These are phyloP conservation scores for Zygoascus hellenicus DNA, from an alignment of 1,139 yeast species.

Conservation along the genomic window DNA sequence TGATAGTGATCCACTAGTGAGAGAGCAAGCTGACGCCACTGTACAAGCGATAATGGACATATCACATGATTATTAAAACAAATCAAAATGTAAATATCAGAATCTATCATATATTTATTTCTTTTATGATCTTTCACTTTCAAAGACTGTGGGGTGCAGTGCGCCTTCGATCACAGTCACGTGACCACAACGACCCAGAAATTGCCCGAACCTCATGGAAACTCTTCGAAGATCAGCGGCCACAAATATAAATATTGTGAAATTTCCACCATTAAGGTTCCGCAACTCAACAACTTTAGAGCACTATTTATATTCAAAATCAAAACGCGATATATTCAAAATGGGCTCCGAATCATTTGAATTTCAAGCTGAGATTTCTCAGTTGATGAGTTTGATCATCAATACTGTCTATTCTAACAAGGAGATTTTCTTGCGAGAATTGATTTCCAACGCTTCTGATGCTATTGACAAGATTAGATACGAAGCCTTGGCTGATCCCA, in stretches of 20 bases:
- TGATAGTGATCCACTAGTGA: conserved; percentile 27
- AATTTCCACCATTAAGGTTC: conserved; percentile 4
- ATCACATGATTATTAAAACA: not conserved
- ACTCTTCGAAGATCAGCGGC: conserved; percentile 7
- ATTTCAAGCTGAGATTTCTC: conserved; percentile 99
- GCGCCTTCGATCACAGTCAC: no score
- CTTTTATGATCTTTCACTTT: no score
- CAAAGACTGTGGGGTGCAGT: no score
- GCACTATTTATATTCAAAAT: conserved; percentile 1
- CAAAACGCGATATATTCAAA: conserved; percentile 3
- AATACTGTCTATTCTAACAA: conserved; percentile 99
- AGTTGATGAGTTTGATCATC: conserved; percentile 99
- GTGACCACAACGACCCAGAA: conserved; percentile 2
- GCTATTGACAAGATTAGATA: conserved; percentile 96
- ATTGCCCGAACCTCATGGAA: conserved; percentile 6
- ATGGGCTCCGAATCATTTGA: conserved; percentile 43
- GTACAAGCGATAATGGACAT: conserved; percentile 4
- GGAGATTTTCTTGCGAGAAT: conserved; percentile 98
- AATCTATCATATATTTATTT: not conserved
- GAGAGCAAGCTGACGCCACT: conserved; percentile 24
- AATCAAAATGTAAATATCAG: not conserved
- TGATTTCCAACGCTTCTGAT: conserved; percentile 97
- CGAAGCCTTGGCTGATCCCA: conserved; percentile 89
- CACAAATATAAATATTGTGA: conserved; percentile 7
- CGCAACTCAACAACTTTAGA: conserved; percentile 3